phyloP scores from a whole-genome alignment of 495 filamentous ascomycete genomes.

The Gamarada debralockiae region DNA sequence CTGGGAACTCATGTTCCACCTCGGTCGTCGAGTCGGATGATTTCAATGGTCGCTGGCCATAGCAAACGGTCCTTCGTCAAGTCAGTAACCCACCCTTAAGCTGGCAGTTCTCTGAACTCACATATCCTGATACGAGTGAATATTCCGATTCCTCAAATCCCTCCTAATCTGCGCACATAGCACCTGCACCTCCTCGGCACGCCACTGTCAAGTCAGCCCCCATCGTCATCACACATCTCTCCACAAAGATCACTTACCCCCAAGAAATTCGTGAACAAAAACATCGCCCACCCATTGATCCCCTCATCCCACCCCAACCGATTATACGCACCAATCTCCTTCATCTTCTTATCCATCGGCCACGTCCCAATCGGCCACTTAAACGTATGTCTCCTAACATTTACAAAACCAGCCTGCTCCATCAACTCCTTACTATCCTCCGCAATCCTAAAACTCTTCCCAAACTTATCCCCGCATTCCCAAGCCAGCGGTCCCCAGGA shows the following conservation, averaged over 20 bases:
- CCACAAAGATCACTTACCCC: constrained; percentile 1
- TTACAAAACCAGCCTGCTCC: constrained; percentile 28
- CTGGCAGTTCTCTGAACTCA: too few relatives aligned
- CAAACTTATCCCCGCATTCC: constrained; percentile 33
- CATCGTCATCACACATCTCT: neutral
- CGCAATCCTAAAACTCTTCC: constrained; percentile 34
- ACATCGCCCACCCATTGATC: constrained; percentile 28
- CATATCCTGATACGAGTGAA: too few relatives aligned
- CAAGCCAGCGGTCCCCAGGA: constrained; percentile 30
- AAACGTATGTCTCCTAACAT: constrained; percentile 21
- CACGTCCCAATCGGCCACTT: constrained; percentile 38
- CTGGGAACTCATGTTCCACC: too few relatives aligned
- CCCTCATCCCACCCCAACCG: constrained; percentile 35
- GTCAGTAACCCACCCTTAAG: too few relatives aligned
- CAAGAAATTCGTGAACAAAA: constrained; percentile 5
- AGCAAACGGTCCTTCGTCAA: too few relatives aligned
- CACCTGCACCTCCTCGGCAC: neutral
- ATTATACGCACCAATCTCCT: constrained; percentile 40
- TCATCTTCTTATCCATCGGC: constrained; percentile 35
- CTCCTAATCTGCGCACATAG: neutral
- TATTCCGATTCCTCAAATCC: neutral
- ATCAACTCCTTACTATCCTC: constrained; percentile 26
- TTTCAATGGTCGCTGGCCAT: too few relatives aligned
- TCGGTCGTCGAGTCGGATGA: too few relatives aligned
- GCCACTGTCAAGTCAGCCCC: neutral